phyloP scores from a whole-genome alignment of 2,329 filamentous ascomycete genomes.

The Fusarium sp. region DNA sequence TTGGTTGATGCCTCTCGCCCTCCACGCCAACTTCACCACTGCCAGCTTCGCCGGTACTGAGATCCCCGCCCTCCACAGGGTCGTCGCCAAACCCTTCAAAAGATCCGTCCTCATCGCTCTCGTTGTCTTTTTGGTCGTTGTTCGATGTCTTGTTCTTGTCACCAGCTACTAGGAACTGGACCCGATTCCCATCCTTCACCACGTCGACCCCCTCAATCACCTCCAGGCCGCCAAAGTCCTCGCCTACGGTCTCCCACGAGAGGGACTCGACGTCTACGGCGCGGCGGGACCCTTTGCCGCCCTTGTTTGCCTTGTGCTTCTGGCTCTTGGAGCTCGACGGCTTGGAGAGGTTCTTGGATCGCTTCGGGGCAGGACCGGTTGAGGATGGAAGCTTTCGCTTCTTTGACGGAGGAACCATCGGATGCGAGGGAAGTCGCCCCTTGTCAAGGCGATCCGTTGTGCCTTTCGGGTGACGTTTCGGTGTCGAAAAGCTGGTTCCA shows the following conservation, averaged over 20 bases:
- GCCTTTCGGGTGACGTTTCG: slow-evolving; percentile 2
- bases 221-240: slow-evolving; percentile 92
- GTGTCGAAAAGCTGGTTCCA: slow-evolving; percentile 9
- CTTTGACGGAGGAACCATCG: slow-evolving; percentile 54
- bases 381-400: slow-evolving; percentile 58
- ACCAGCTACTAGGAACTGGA: slow-evolving; percentile 68
- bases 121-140: slow-evolving; percentile 28
- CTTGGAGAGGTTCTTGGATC: slow-evolving; percentile 51
- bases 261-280: slow-evolving; percentile 65
- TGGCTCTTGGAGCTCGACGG: slow-evolving; percentile 35
- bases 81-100: slow-evolving; percentile 77
- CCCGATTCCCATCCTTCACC: slow-evolving; percentile 73
- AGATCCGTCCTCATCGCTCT: slow-evolving; percentile 64
- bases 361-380: slow-evolving; percentile 55
- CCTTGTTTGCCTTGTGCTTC: slow-evolving; percentile 47
- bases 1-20: slow-evolving; percentile 47
- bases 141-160: slow-evolving; percentile 58
- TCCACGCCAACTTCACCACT: slow-evolving; percentile 52
- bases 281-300: slow-evolving; percentile 44
- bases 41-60: slow-evolving; percentile 53
- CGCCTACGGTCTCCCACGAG: slow-evolving; percentile 83
- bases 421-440: slow-evolving; percentile 17
- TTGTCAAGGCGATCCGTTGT: slow-evolving; percentile 11
- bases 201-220: slow-evolving; percentile 94
- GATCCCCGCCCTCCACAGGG: slow-evolving; percentile 52